Evolutionary conservation across 176 grass and related monocot genomes (phyloP), one percentile per base, ranked within the genome.

Genomic region (Bothriochloa decipiens): DNA sequence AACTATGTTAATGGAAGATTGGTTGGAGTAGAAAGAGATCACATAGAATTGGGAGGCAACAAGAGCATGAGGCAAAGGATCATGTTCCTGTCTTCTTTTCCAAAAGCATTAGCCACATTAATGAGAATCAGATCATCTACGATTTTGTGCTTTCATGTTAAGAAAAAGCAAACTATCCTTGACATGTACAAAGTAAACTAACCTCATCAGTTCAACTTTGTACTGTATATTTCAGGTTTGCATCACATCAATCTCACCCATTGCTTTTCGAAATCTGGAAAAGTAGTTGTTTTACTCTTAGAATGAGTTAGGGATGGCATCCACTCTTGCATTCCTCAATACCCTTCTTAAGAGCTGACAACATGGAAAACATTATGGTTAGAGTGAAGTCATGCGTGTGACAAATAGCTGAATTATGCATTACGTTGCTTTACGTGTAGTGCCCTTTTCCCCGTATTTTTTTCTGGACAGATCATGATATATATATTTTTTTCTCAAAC

Each of bases 11-110:
- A 79, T 50, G 39, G 78, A 81, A 75, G 46, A 81, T 68, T 77
- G 68, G 63, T 70, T 87, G 62, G 69, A 64, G 39, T 52, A 73
- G 10, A 68, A 87, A 82, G 20, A 62, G 69, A 35, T 68, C 47
- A 68, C 33, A 35, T 23, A 43, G 47, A 66, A 81, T 22, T 35
- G 17, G 18, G 23, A 0, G 46, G 32, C 70, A 65, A 75, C 70
- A 57, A 81, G 23, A 87, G 60, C 45, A 68, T 60, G 78, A 87
- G 47, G 47, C 45, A 76, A 36, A 52, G 5, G 33, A 32, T 69
- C 47, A n/a, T 60, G 8, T 49, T 76, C 13, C 7, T 76, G 18
- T 11, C 47, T 70, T 70, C 71, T 70, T 82, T 63, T 27, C 25
- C 40, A 29, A 82, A 87, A 82, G 65, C 37, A 82, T 40, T 61